Percentiles rank a stretch among this genome's conserved stretches.
These are phyloP conservation scores for Pascua sp. DNA, from an alignment of 1,284 basidiomycete genomes.

Conservation along the genomic window DNA sequence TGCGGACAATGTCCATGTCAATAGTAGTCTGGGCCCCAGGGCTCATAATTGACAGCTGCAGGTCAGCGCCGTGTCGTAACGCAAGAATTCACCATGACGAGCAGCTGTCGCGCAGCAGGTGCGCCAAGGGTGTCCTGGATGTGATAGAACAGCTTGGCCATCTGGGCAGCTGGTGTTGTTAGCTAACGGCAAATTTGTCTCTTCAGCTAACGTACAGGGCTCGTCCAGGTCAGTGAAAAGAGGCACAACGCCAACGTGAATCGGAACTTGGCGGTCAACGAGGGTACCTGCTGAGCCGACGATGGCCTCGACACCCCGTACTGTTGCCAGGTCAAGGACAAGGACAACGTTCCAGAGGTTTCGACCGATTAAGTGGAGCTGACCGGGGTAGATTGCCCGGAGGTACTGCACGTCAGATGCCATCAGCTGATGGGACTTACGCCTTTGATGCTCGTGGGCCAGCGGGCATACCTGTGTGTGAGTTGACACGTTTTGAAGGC, in stretches of 20 bases:
- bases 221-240: conserved; percentile 51
- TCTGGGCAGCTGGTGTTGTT: conserved; percentile 56
- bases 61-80: neutral
- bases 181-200: too few species aligned
- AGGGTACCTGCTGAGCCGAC: conserved; percentile 58
- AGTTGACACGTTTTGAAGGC: conserved; percentile 16
- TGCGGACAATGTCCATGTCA: conserved; percentile 21
- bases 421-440: conserved; percentile 20
- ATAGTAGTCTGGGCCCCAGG: conserved; percentile 6
- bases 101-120: neutral
- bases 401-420: conserved; percentile 27
- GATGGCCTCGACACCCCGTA: conserved; percentile 61
- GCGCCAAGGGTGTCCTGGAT: conserved; percentile 63
- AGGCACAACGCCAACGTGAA: conserved; percentile 80
- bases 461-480: conserved; percentile 29
- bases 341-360: conserved; percentile 81
- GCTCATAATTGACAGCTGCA: too few species aligned
- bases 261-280: conserved; percentile 67
- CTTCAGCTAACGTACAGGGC: conserved; percentile 23
- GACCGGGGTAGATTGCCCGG: conserved; percentile 57
- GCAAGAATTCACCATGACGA: neutral
- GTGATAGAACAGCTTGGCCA: conserved; percentile 71
- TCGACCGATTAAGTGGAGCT: conserved; percentile 64
- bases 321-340: conserved; percentile 69
- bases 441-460: conserved; percentile 28